phyloP scores from a whole-genome alignment of 768 basidiomycete genomes.

The Boletus sp. region DNA sequence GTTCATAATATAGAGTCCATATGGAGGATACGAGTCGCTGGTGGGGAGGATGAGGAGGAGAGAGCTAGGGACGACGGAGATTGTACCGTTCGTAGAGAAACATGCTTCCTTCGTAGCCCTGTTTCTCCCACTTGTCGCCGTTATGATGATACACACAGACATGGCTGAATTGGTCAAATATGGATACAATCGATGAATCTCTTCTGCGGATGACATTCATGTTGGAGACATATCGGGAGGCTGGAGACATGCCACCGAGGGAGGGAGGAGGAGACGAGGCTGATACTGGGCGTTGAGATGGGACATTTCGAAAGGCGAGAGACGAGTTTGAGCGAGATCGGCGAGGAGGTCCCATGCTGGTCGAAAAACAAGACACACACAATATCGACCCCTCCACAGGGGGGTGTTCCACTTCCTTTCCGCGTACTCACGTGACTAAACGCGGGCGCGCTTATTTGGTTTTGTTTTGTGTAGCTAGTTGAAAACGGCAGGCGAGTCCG shows the following conservation, averaged over 20 bases:
- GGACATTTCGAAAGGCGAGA: slow-evolving; percentile 16
- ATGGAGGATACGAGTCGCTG: slow-evolving; percentile 75
- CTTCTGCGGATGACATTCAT: slow-evolving; percentile 75
- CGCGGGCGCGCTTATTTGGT: slow-evolving; percentile 39
- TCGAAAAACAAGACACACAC: not conserved
- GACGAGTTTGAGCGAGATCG: slow-evolving; percentile 32
- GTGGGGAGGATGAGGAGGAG: not conserved
- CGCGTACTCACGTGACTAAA: slow-evolving; percentile 30
- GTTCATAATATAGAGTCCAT: slow-evolving; percentile 83
- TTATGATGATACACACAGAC: slow-evolving; percentile 80
- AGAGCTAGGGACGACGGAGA: not conserved
- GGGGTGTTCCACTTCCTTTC: slow-evolving; percentile 13
- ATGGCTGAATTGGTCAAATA: slow-evolving; percentile 86
- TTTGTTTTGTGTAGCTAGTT: slow-evolving; percentile 36
- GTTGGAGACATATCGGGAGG: slow-evolving; percentile 69
- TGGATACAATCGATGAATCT: slow-evolving; percentile 74
- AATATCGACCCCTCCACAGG: slow-evolving; percentile 9
- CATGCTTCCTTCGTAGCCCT: slow-evolving; percentile 85
- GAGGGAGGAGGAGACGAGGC: slow-evolving; percentile 3
- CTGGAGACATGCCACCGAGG: slow-evolving; percentile 55
- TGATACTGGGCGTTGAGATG: not conserved
- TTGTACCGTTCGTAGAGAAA: slow-evolving; percentile 78
- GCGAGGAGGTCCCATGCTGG: slow-evolving; percentile 14
- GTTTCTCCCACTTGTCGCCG: slow-evolving; percentile 75
- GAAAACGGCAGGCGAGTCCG: slow-evolving; percentile 32